A percentile compares a stretch with the other conserved stretches of the same genome.
Evolutionary conservation across 768 basidiomycete species (phyloP).

Genomic region (Fibroporia radiculosa): DNA sequence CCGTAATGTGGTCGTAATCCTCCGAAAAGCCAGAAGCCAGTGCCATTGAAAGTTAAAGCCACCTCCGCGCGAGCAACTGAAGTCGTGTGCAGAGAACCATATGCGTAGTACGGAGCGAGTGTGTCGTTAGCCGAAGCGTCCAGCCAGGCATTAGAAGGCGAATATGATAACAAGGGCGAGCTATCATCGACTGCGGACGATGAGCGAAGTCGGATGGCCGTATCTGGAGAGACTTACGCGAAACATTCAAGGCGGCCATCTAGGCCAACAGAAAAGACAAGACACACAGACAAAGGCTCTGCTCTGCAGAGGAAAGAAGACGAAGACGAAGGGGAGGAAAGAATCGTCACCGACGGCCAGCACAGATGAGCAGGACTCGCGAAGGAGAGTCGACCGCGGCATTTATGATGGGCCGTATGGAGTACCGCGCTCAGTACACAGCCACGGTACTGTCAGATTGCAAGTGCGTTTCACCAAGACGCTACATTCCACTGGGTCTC

Average conservation of each 20-base stretch:
- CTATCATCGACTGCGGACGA: slow-evolving; percentile 42
- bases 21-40: slow-evolving; percentile 46
- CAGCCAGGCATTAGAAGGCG: slow-evolving; percentile 41
- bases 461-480: no score
- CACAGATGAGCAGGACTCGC: background rate
- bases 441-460: no score
- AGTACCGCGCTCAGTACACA: no score
- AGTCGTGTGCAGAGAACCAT: slow-evolving; percentile 36
- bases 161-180: slow-evolving; percentile 46
- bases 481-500: no score
- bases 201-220: background rate
- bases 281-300: slow-evolving; percentile 9
- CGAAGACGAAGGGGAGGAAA: slow-evolving; percentile 2
- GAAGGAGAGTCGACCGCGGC: background rate
- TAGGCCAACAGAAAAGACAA: slow-evolving; percentile 14
- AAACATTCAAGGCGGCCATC: slow-evolving; percentile 25
- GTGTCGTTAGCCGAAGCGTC: slow-evolving; percentile 36
- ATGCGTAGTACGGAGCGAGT: slow-evolving; percentile 35
- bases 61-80: slow-evolving; percentile 39
- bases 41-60: slow-evolving; percentile 44
- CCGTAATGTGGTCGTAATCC: slow-evolving; percentile 40
- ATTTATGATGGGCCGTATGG: no score
- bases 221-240: slow-evolving; percentile 15
- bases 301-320: slow-evolving; percentile 12
- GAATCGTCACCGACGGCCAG: slow-evolving; percentile 1